These are phyloP conservation scores for Tolypocladium amazonense DNA, from an alignment of 2,329 filamentous ascomycete species.

Conservation along the genomic window DNA sequence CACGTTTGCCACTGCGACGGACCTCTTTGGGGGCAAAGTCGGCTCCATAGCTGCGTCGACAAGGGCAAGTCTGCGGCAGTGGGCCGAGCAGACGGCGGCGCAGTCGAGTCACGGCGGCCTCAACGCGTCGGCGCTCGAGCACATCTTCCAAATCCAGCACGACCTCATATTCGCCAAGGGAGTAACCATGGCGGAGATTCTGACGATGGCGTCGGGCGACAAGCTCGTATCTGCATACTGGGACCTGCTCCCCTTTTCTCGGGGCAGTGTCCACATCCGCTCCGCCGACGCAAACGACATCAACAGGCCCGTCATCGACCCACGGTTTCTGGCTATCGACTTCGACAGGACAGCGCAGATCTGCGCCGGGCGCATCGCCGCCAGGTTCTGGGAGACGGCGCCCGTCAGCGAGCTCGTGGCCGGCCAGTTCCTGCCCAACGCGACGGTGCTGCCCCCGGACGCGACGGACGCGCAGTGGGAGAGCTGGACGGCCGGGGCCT, in stretches of 20 bases:
- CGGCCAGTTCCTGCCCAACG: neutral
- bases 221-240: constrained; percentile 26
- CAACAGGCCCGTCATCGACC: constrained; percentile 24
- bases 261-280: constrained; percentile 29
- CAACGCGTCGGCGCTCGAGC: constrained; percentile 21
- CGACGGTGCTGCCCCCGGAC: neutral
- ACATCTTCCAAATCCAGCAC: constrained; percentile 32
- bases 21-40: constrained; percentile 20
- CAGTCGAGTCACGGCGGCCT: constrained; percentile 14
- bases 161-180: constrained; percentile 34
- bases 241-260: constrained; percentile 25
- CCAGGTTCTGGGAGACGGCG: constrained; percentile 18
- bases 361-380: constrained; percentile 16
- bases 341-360: constrained; percentile 22
- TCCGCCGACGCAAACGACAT: constrained; percentile 22
- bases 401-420: constrained; percentile 7
- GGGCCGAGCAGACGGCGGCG: constrained; percentile 18
- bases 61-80: constrained; percentile 13
- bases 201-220: constrained; percentile 22
- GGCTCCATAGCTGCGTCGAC: constrained; percentile 13
- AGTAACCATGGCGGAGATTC: constrained; percentile 34
- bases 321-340: constrained; percentile 22
- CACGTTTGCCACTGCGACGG: constrained; percentile 20
- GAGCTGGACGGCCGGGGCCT: constrained; percentile 1
- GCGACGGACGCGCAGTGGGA: constrained; percentile 7